Conservation (phyloP, 768 basidiomycete genomes). For the Chlorophyllum brunneum region DNA sequence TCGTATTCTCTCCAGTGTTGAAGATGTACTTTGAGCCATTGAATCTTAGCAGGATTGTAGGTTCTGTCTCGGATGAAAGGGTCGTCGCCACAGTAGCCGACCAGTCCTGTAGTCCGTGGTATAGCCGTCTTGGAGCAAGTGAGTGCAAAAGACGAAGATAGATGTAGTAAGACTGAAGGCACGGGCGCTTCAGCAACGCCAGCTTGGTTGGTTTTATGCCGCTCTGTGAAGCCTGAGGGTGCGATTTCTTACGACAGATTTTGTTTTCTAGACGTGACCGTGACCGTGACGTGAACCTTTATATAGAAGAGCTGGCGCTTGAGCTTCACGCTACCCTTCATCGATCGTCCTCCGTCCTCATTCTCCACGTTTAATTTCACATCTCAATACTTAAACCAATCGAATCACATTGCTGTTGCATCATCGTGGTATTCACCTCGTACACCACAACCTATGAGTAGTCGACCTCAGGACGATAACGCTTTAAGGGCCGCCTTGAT, state of each 20-base stretch:
- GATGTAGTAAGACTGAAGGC: not conserved
- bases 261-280: not conserved
- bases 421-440: not conserved
- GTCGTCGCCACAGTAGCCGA: conserved; percentile 54
- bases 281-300: not conserved
- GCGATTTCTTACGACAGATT: not conserved
- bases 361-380: too few relatives aligned
- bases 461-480: not conserved
- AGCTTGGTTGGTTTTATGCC: not conserved
- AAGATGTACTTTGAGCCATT: conserved; percentile 82
- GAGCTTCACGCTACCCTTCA: too few relatives aligned
- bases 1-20: conserved; percentile 80
- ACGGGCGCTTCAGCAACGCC: not conserved
- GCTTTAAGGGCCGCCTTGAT: not conserved
- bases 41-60: conserved; percentile 70
- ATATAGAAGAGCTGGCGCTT: too few relatives aligned
- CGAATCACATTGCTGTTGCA: too few relatives aligned
- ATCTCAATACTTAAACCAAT: too few relatives aligned
- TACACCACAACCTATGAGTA: not conserved
- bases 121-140: not conserved
- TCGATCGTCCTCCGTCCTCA: too few relatives aligned
- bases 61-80: conserved; percentile 73
- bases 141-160: not conserved
- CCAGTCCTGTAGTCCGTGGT: conserved; percentile 41
- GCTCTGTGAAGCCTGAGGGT: too few relatives aligned